Evolutionary conservation across 768 basidiomycete species (phyloP).

Genomic region (Phallus indusiatus): DNA sequence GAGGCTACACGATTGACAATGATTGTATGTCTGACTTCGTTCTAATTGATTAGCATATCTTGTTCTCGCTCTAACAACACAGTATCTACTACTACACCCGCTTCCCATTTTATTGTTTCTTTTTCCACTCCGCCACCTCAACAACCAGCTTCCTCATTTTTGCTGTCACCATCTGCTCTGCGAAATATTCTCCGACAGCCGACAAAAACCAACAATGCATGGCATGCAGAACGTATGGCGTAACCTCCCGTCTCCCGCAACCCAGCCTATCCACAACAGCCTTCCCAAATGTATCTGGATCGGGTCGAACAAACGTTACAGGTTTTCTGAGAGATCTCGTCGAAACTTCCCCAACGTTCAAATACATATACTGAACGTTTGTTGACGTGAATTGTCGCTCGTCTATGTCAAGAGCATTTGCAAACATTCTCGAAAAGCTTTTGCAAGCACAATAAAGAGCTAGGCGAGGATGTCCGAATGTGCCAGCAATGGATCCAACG

Average conservation of each 20-base stretch:
- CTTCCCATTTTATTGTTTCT: too few species aligned
- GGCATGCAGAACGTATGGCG: slow-evolving; percentile 2
- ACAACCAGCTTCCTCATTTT: too few species aligned
- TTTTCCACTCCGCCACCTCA: too few species aligned
- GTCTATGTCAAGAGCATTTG: slow-evolving; percentile 1
- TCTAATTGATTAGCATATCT: too few species aligned
- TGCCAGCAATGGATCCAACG: slow-evolving; percentile 8
- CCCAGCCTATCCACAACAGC: slow-evolving; percentile 1
- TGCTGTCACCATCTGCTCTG: too few species aligned
- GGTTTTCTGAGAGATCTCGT: background rate
- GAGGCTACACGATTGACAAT: too few species aligned
- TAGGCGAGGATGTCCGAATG: slow-evolving; percentile 5
- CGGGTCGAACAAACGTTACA: background rate
- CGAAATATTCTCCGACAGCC: background rate
- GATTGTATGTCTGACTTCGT: too few species aligned
- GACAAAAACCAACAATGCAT: background rate
- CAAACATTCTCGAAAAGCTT: slow-evolving; percentile 3
- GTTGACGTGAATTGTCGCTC: slow-evolving; percentile 7
- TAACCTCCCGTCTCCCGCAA: background rate
- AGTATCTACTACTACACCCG: too few species aligned
- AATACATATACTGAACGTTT: slow-evolving; percentile 1
- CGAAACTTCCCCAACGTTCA: background rate
- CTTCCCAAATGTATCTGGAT: background rate
- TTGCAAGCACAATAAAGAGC: slow-evolving; percentile 7
- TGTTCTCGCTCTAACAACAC: too few species aligned